These are phyloP conservation scores for Arthroderma sp. DNA, from an alignment of 2,329 filamentous ascomycete species.

Conservation along the genomic window DNA sequence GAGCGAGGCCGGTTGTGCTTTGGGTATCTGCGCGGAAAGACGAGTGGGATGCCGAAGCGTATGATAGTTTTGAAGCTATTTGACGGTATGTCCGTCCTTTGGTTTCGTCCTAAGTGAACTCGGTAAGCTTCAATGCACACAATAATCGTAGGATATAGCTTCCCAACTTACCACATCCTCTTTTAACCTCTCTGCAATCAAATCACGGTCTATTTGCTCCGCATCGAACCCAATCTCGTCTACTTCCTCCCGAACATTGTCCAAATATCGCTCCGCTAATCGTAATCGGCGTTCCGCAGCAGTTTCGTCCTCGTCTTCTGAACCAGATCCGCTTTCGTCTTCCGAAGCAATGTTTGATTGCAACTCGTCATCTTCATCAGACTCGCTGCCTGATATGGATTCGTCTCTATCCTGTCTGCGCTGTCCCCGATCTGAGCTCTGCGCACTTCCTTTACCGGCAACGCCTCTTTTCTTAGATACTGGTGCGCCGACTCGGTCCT, in stretches of 20 bases:
- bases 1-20: constrained; percentile 64
- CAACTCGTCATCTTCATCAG: constrained; percentile 49
- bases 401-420: constrained; percentile 44
- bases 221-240: constrained; percentile 85
- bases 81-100: constrained; percentile 81
- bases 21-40: constrained; percentile 68
- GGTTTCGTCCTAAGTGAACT: constrained; percentile 49
- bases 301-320: constrained; percentile 64
- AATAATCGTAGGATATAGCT: not conserved
- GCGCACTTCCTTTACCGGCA: constrained; percentile 20
- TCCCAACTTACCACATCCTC: constrained; percentile 57
- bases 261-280: constrained; percentile 82
- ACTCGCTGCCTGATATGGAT: constrained; percentile 77
- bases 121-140: constrained; percentile 1
- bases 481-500: constrained; percentile 30
- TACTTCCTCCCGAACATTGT: constrained; percentile 73
- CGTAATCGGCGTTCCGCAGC: constrained; percentile 75
- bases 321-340: constrained; percentile 40
- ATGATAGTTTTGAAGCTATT: constrained; percentile 60
- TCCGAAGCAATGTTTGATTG: constrained; percentile 30
- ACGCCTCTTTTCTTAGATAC: constrained; percentile 34
- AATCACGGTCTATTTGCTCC: constrained; percentile 78
- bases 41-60: constrained; percentile 52
- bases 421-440: constrained; percentile 25
- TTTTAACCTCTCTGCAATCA: constrained; percentile 79